Evolutionary conservation across 2,329 filamentous ascomycete genomes (phyloP), one percentile per base, ranked within the genome.

Genomic region (Neonectria coccinea): DNA sequence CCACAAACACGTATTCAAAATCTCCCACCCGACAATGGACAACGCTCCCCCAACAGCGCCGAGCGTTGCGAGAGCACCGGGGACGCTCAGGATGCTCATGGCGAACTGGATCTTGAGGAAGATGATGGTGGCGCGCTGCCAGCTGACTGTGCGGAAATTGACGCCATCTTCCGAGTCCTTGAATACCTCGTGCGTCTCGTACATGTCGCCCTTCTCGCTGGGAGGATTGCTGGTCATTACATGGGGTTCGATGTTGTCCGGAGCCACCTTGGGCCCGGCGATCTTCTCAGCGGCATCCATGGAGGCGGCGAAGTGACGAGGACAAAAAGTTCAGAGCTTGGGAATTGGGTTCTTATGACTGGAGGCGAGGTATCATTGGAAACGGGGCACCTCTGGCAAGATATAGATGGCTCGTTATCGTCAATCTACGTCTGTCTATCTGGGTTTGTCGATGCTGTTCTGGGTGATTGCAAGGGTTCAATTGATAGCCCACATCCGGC

Each of bases 71-170:
- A 67, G 31, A 12, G 65, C 54, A 4, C 59, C 62, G 2, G 65
- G 65, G 8, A 67, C 78, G 51, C 79, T 78, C 39, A 66, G 59
- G 39, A 66, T 66, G 63, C 63, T 63, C 63, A 66, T 72, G 51
- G 71, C 74, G 20, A 76, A 73, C 54, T 74, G 72, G 47, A 75
- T 70, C 72, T 80, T 80, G 64, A 78, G 70, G 63, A 82, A 81
- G 64, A 82, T 77, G 39, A 81, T 71, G 14, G 76, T 77, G 14
- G 79, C 79, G 53, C 78, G 70, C 59, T 79, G 75, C 80, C 81
- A 82, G 50, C 78, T 79, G 27, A 76, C 72, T 1, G 71, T 75
- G 1, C 74, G 70, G 39, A 76, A 76, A 9, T 76, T 65, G 25
- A 77, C 73, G 10, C 72, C 75, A 41, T 74, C 73, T 0, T 63